Evolutionary conservation across 768 basidiomycete species (phyloP).

Genomic region (Russula foetens): DNA sequence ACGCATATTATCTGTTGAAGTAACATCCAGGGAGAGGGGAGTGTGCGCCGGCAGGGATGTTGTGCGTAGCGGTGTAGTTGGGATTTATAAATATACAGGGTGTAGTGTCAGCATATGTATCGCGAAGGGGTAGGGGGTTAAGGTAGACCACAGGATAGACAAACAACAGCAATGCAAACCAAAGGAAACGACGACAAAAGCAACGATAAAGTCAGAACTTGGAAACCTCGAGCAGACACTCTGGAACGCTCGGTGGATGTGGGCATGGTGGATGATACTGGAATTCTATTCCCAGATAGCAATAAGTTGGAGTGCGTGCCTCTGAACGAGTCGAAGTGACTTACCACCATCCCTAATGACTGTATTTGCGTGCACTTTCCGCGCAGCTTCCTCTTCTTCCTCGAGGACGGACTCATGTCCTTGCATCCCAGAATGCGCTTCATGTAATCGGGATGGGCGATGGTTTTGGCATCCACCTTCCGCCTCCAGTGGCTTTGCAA

Average conservation of each 20-base stretch:
- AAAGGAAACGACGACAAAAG: not conserved
- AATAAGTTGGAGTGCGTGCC: not conserved
- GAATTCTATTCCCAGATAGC: conserved; percentile 37
- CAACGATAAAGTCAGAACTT: conserved; percentile 41
- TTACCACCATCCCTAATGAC: conserved; percentile 50
- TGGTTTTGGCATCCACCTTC: conserved; percentile 66
- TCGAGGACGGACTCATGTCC: conserved; percentile 65
- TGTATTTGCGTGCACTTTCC: conserved; percentile 46
- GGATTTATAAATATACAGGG: conserved; percentile 1
- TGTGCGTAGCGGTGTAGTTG: not conserved
- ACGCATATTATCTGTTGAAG: too few relatives aligned
- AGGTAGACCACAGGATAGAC: conserved; percentile 1
- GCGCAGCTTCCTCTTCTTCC: conserved; percentile 48
- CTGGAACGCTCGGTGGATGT: conserved; percentile 36
- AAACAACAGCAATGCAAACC: conserved; percentile 8
- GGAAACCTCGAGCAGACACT: conserved; percentile 45
- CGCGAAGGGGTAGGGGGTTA: not conserved
- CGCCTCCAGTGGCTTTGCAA: conserved; percentile 74
- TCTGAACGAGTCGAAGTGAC: not conserved
- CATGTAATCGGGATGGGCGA: conserved; percentile 34
- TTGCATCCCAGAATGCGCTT: conserved; percentile 59
- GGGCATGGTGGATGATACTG: conserved; percentile 53
- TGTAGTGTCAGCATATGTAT: conserved; percentile 2
- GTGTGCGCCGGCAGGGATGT: not conserved
- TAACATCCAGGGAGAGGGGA: too few relatives aligned